These are phyloP conservation scores for Sporothrix pallida DNA, from an alignment of 2,329 filamentous ascomycete genomes.

Conservation along the genomic window DNA sequence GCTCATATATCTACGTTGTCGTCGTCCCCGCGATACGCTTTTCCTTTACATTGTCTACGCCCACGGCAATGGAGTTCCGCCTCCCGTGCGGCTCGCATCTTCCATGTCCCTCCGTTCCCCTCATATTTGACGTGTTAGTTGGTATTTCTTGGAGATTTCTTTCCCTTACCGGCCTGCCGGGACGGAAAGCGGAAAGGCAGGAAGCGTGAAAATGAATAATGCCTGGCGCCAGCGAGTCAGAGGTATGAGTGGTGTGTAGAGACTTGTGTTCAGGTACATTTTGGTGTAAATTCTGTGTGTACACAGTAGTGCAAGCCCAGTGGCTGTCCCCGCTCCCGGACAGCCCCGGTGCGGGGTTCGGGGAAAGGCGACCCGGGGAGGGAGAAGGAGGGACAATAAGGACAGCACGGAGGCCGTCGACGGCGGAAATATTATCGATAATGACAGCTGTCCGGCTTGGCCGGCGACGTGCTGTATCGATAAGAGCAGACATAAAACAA, in stretches of 20 bases:
- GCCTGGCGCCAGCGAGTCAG: background rate
- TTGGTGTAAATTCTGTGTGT: background rate
- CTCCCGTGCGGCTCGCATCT: background rate
- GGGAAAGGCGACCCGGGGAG: constrained; percentile 5
- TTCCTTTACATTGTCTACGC: background rate
- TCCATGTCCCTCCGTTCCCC: background rate
- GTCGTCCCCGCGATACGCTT: background rate
- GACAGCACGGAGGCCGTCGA: background rate
- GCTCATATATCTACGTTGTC: background rate
- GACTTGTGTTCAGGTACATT: background rate
- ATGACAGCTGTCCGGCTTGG: background rate
- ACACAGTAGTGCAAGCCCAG: no score
- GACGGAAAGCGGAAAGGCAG: background rate
- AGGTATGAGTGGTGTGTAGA: background rate
- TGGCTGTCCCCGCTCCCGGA: background rate
- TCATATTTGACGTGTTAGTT: background rate
- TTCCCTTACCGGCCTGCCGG: background rate
- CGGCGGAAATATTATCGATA: background rate
- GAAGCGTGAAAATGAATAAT: background rate
- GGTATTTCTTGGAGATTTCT: background rate
- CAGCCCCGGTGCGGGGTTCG: constrained; percentile 13
- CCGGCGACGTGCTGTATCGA: no score
- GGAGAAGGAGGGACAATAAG: no score
- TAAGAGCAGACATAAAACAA: background rate
- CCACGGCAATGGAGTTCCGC: constrained; percentile 7